Evolutionary conservation across 2,329 filamentous ascomycete species (phyloP).

Genomic region (Colletotrichum eremochloae): DNA sequence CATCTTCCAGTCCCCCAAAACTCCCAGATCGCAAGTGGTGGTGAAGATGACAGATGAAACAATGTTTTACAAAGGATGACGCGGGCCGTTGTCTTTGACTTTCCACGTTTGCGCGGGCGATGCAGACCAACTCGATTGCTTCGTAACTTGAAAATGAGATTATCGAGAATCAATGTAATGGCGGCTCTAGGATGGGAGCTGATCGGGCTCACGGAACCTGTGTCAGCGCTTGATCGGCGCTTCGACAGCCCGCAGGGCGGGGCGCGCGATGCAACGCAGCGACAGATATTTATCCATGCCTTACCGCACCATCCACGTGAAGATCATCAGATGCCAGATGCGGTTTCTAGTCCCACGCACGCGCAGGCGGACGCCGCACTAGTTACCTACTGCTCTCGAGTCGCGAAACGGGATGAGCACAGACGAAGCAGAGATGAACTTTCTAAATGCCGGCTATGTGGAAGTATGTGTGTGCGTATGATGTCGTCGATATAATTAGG

Average conservation of each 20-base stretch:
- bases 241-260: neutral
- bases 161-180: slow-evolving; percentile 2
- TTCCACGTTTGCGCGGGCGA: neutral
- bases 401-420: slow-evolving; percentile 11
- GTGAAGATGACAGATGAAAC: slow-evolving; percentile 7
- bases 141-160: neutral
- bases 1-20: neutral
- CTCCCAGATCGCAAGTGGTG: neutral
- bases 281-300: neutral
- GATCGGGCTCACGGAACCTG: slow-evolving; percentile 15
- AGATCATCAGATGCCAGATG: slow-evolving; percentile 29
- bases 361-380: neutral
- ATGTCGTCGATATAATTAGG: neutral
- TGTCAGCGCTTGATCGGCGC: slow-evolving; percentile 16
- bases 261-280: neutral
- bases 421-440: slow-evolving; percentile 1
- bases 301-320: slow-evolving; percentile 28
- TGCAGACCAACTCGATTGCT: slow-evolving; percentile 21
- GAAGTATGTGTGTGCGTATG: neutral
- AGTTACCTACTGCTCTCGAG: neutral
- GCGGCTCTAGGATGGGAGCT: neutral
- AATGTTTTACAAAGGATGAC: slow-evolving; percentile 16
- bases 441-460: neutral
- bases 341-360: slow-evolving; percentile 18
- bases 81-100: slow-evolving; percentile 27